Percentiles rank a stretch among this genome's conserved stretches.
phyloP scores from a whole-genome alignment of 2,329 filamentous ascomycete genomes.

The Alternaria longipes region DNA sequence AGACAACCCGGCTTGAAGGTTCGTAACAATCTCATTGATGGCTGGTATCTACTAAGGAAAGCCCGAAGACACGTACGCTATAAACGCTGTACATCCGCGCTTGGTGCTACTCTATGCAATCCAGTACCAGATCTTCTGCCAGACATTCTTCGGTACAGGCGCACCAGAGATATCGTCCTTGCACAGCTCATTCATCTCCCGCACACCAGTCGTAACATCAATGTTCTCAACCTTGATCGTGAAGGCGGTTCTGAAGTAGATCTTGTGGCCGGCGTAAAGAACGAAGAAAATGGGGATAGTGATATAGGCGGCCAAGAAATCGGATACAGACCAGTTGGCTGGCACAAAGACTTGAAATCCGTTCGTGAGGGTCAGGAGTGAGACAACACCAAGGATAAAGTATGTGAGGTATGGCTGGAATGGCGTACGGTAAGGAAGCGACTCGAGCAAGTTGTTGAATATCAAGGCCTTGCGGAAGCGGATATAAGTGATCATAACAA shows the following conservation, averaged over 20 bases:
- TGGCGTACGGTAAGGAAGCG: constrained; percentile 60
- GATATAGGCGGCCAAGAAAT: constrained; percentile 63
- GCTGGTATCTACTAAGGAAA: no score
- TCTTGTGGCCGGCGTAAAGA: constrained; percentile 49
- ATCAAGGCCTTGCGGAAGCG: constrained; percentile 62
- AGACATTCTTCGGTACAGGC: constrained; percentile 46
- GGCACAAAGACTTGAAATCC: constrained; percentile 64
- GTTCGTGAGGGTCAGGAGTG: constrained; percentile 46
- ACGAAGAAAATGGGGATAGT: constrained; percentile 51
- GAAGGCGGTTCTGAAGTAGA: constrained; percentile 40
- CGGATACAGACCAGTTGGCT: constrained; percentile 54
- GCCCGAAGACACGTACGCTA: background rate
- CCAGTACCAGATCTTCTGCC: constrained; percentile 50
- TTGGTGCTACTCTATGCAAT: constrained; percentile 34
- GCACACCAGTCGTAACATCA: constrained; percentile 47
- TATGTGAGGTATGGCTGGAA: constrained; percentile 66
- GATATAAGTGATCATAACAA: constrained; percentile 66
- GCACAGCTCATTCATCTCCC: constrained; percentile 50
- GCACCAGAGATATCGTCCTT: constrained; percentile 41
- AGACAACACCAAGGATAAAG: constrained; percentile 62
- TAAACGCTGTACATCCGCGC: background rate
- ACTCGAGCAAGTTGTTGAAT: constrained; percentile 66
- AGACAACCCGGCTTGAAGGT: background rate
- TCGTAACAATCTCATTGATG: background rate
- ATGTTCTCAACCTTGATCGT: constrained; percentile 40